phyloP scores from a whole-genome alignment of 805 yeast species.

The Metschnikowia similis region DNA sequence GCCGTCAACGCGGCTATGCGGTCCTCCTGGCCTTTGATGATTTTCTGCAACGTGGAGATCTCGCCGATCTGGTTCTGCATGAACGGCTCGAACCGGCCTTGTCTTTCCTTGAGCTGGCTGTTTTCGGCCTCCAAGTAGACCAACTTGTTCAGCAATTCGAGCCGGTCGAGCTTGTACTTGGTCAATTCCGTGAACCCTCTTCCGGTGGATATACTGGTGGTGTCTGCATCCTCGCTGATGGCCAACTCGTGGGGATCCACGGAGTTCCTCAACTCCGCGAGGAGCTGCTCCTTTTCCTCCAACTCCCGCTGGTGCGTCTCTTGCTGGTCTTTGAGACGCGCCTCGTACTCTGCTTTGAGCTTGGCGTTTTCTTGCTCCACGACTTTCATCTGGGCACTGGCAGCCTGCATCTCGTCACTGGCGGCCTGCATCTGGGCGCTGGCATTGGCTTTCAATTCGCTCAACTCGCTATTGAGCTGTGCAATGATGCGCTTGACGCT shows the following conservation, averaged over 20 bases:
- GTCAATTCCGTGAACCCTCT: slow-evolving; percentile 30
- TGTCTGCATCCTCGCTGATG: slow-evolving; percentile 3
- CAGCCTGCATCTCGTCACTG: slow-evolving; percentile 51
- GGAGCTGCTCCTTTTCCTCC: slow-evolving; percentile 28
- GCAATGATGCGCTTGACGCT: slow-evolving; percentile 29
- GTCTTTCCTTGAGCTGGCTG: slow-evolving; percentile 33
- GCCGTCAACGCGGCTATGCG: slow-evolving; percentile 38
- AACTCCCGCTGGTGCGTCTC: slow-evolving; percentile 7
- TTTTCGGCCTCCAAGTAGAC: slow-evolving; percentile 47
- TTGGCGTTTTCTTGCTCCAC: slow-evolving; percentile 39
- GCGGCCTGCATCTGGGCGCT: slow-evolving; percentile 55
- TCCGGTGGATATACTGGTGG: slow-evolving; percentile 5
- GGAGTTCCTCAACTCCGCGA: slow-evolving; percentile 27
- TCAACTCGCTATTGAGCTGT: slow-evolving; percentile 32
- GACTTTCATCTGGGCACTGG: slow-evolving; percentile 48
- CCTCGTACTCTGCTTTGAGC: slow-evolving; percentile 3
- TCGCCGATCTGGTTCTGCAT: slow-evolving; percentile 51
- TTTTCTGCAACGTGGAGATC: slow-evolving; percentile 47
- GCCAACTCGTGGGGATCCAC: slow-evolving; percentile 7
- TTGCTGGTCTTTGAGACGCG: slow-evolving; percentile 15
- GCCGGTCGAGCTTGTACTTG: slow-evolving; percentile 39
- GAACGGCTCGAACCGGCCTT: slow-evolving; percentile 47
- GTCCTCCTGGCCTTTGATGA: slow-evolving; percentile 51
- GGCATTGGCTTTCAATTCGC: slow-evolving; percentile 27
- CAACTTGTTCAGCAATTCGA: slow-evolving; percentile 42